These are phyloP conservation scores for Nymphaea thermarum DNA, from an alignment of 164 flowering plant species.

Conservation along the genomic window DNA sequence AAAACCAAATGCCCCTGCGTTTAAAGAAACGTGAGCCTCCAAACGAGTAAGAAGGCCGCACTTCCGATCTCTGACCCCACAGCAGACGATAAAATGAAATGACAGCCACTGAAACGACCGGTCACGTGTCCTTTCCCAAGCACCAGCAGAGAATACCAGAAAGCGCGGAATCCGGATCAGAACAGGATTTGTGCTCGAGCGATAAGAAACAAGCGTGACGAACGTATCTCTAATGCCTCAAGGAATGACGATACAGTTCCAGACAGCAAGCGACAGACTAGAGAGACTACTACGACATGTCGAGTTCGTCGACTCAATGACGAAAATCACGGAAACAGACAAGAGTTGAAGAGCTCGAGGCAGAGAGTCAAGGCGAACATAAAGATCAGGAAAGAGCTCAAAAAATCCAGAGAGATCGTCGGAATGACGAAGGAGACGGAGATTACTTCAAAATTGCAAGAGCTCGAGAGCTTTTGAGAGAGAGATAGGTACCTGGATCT, in stretches of 20 bases:
- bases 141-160: background rate
- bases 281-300: no score
- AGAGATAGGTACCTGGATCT: conserved; percentile 17
- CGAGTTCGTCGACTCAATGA: no score
- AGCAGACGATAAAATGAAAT: background rate
- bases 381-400: no score
- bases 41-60: background rate
- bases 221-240: background rate
- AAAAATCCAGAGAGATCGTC: no score
- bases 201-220: background rate
- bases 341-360: no score
- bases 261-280: no score
- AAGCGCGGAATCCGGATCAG: background rate
- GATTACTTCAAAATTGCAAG: background rate
- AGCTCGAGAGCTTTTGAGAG: background rate
- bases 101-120: background rate
- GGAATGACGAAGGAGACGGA: no score
- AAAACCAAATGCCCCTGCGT: no score
- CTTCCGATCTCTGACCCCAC: background rate
- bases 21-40: no score
- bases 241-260: background rate
- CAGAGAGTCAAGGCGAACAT: no score
- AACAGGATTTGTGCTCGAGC: background rate
- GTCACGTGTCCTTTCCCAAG: background rate
- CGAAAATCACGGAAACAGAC: no score